phyloP scores from a whole-genome alignment of 2,329 filamentous ascomycete species.

The Scolecobasidium constrictum region DNA sequence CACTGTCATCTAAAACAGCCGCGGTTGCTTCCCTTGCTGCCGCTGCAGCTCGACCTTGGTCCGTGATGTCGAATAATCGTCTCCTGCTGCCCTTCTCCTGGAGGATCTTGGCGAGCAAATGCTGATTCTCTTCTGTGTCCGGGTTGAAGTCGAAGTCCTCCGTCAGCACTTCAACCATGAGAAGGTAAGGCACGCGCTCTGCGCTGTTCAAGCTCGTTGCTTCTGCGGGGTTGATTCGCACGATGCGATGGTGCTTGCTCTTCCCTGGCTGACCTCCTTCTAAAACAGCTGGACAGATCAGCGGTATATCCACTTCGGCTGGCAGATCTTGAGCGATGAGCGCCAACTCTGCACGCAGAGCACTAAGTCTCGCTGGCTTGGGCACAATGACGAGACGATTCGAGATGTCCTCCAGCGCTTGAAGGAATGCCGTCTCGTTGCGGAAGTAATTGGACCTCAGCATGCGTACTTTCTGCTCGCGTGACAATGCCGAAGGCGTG shows the following conservation, averaged over 20 bases:
- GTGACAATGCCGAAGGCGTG: conserved; percentile 51
- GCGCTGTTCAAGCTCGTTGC: conserved; percentile 79
- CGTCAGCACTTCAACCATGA: conserved; percentile 73
- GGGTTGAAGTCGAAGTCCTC: conserved; percentile 80
- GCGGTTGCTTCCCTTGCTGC: conserved; percentile 29
- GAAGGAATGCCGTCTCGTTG: conserved; percentile 69
- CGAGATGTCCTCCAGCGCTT: conserved; percentile 72
- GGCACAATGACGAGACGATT: conserved; percentile 75
- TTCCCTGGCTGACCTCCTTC: conserved; percentile 62
- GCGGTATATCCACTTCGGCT: conserved; percentile 72
- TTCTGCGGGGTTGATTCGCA: conserved; percentile 72
- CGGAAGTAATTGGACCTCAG: conserved; percentile 75
- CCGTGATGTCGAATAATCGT: conserved; percentile 44
- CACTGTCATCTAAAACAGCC: conserved; percentile 50
- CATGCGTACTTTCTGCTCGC: conserved; percentile 57
- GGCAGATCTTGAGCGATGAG: conserved; percentile 72
- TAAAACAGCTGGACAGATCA: conserved; percentile 67
- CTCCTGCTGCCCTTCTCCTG: conserved; percentile 50
- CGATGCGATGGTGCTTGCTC: conserved; percentile 72
- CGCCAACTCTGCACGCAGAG: conserved; percentile 68
- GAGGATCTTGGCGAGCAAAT: conserved; percentile 52
- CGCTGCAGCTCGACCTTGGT: conserved; percentile 41
- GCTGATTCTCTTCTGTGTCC: conserved; percentile 59
- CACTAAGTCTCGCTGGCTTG: conserved; percentile 70
- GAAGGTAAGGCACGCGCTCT: conserved; percentile 72